phyloP scores from a whole-genome alignment of 2,329 filamentous ascomycete genomes.

The Aspergillus aculeatus region DNA sequence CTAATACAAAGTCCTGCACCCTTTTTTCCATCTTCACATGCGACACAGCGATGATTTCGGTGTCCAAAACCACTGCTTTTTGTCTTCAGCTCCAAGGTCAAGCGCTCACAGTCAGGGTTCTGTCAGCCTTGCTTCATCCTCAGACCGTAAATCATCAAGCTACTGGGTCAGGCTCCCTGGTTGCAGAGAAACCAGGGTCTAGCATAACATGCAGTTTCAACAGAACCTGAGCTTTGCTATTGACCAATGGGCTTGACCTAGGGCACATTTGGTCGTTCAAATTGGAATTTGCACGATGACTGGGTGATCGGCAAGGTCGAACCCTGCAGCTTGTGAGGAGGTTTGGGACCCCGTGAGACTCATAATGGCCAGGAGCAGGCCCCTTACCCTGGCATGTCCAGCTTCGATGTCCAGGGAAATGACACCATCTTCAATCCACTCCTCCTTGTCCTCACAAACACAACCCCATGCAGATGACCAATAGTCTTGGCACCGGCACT shows the following conservation, averaged over 20 bases:
- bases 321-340: neutral
- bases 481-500: neutral
- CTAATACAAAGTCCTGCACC: neutral
- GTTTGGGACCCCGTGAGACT: slow-evolving; percentile 3
- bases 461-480: neutral
- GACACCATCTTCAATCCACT: neutral
- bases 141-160: neutral
- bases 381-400: neutral
- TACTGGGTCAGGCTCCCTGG: neutral
- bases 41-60: neutral
- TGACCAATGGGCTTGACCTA: slow-evolving; percentile 8
- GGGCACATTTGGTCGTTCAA: neutral
- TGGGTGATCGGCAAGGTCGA: slow-evolving; percentile 6
- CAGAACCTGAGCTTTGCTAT: neutral
- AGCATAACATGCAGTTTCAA: neutral
- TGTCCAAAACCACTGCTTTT: slow-evolving; percentile 2
- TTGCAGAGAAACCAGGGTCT: slow-evolving; percentile 1
- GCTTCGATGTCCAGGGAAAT: neutral
- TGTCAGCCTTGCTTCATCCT: neutral
- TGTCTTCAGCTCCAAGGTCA: neutral
- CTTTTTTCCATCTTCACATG: neutral
- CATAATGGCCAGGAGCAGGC: neutral
- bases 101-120: neutral
- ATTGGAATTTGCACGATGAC: neutral
- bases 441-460: neutral